phyloP scores from a whole-genome alignment of 2,329 filamentous ascomycete genomes.

The Fusarium haematococcum region DNA sequence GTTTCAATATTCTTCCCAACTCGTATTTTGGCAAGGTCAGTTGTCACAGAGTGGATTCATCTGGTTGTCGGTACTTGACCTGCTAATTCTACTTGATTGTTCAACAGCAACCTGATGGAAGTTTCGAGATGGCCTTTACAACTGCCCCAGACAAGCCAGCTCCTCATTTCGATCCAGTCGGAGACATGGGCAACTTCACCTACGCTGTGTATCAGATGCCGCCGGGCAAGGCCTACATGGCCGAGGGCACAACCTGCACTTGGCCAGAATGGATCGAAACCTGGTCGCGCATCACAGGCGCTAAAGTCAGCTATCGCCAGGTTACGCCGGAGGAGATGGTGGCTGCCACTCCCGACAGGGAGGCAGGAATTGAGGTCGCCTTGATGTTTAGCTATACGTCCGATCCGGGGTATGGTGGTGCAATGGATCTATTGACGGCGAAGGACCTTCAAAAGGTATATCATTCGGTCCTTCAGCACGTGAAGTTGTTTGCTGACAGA shows the following conservation, averaged over 20 bases:
- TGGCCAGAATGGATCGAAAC: conserved; percentile 59
- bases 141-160: conserved; percentile 52
- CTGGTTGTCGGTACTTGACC: neutral
- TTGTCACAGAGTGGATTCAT: neutral
- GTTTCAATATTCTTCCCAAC: conserved; percentile 59
- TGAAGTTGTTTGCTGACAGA: neutral
- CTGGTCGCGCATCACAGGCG: conserved; percentile 54
- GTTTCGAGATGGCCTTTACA: conserved; percentile 61
- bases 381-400: conserved; percentile 61
- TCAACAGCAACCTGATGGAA: conserved; percentile 53
- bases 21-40: conserved; percentile 61
- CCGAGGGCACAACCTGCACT: conserved; percentile 57
- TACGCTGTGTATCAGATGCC: conserved; percentile 63
- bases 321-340: conserved; percentile 56
- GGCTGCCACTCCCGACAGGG: conserved; percentile 50
- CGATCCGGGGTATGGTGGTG: conserved; percentile 63
- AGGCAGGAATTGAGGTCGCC: conserved; percentile 57
- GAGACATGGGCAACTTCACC: conserved; percentile 60
- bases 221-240: conserved; percentile 62
- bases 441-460: conserved; percentile 58
- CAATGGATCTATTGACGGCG: conserved; percentile 55
- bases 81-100: neutral
- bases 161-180: conserved; percentile 60
- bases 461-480: accelerated
- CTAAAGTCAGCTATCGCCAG: conserved; percentile 53